Evolutionary conservation across 1,139 yeast species (phyloP), one percentile per base, ranked within the genome.

Genomic region (Scheffersomyces quercinus): DNA sequence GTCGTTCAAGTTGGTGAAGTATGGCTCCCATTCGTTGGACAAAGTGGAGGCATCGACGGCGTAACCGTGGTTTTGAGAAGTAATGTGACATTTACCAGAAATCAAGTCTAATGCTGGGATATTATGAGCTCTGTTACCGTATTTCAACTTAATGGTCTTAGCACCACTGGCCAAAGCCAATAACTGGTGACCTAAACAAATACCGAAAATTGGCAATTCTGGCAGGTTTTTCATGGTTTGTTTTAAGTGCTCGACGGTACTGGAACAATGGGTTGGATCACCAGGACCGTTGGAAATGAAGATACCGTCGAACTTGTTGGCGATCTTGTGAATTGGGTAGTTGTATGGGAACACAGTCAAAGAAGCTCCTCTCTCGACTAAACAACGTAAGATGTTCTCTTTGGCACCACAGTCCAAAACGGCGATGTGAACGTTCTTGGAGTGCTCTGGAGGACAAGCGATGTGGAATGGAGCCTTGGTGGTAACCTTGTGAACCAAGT

Each of bases 211-310:
- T 45, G 99, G 99, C 50, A 95, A 81, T 35, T 87, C 79, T 50
- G 73, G 77, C 46, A 78, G 63, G 33, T 58, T 50, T 36, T 79
- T 78, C 84, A 93, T 84, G 46, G 95, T 81, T 61, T 81, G 75
- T 60, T 77, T 81, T 66, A 93, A 78, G 68, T 85, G 82, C 55
- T 78, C 79, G 38, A 88, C 89, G 12, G 99, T 93, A 37, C 81
- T 64, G 35, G 86, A 67, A 73, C 98, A 91, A 69, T 88, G 96
- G 43, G 96, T 88, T 62, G 99, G 99, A 70, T 93, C 97, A 60
- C 99, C 99, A 39, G 99, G 99, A 41, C 99, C 99, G 65, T 93
- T 93, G 40, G 97, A 88, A 55, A 93, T 83, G 72, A 93, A 93
- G 44, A 93, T 70, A 58, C 98, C 99, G 62, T 93, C 99, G 62